These are phyloP conservation scores for Logfia minima DNA, from an alignment of 129 eudicot genomes.

Conservation along the genomic window DNA sequence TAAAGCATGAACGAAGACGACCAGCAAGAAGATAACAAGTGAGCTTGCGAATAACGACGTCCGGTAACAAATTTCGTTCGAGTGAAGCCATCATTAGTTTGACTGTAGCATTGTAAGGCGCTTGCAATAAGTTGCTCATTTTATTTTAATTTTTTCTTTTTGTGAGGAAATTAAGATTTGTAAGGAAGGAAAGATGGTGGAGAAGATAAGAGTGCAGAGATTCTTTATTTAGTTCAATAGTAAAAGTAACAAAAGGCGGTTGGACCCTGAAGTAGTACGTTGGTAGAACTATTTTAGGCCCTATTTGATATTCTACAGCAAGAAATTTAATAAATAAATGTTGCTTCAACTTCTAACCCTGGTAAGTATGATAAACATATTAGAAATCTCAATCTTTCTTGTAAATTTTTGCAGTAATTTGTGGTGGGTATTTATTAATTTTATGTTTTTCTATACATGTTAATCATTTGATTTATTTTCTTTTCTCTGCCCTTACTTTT, in stretches of 20 bases:
- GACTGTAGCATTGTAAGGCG: constrained; percentile 73
- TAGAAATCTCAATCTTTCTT: constrained; percentile 9
- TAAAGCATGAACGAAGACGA: constrained; percentile 80
- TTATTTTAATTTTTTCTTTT: background rate
- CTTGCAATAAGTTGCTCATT: constrained; percentile 54
- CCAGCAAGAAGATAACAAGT: constrained; percentile 67
- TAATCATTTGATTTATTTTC: background rate
- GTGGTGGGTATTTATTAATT: background rate
- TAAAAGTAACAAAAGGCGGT: too few relatives aligned
- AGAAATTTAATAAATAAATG: too few relatives aligned
- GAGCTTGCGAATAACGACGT: constrained; percentile 66
- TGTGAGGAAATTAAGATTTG: constrained; percentile 14
- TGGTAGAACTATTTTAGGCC: too few relatives aligned
- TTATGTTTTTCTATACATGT: background rate
- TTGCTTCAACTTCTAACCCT: constrained; percentile 8
- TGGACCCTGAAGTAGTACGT: too few relatives aligned
- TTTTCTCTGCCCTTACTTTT: background rate
- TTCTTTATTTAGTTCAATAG: background rate
- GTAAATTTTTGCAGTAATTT: background rate
- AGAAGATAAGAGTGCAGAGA: background rate
- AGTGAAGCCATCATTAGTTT: constrained; percentile 68
- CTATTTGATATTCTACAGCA: too few relatives aligned
- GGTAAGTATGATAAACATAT: constrained; percentile 13
- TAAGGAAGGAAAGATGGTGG: background rate
- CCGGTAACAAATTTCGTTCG: constrained; percentile 85